A percentile compares a stretch with the other conserved stretches of the same genome.
These are phyloP conservation scores for Crithidia fasciculata DNA, from an alignment of 208 protist species.

Conservation along the genomic window DNA sequence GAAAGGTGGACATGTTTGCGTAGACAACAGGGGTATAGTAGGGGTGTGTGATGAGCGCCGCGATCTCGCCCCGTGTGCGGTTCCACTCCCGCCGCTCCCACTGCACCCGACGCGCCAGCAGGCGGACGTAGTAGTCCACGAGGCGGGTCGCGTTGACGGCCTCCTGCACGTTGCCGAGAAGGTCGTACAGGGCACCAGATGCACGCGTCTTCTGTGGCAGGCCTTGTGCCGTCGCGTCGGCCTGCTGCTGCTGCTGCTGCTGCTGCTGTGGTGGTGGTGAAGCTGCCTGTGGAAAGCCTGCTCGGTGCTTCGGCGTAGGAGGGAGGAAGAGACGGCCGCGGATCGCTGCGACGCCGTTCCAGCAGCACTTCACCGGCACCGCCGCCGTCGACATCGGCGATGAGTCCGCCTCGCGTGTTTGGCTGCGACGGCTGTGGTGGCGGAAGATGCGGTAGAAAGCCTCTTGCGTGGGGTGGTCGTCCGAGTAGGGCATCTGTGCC, in stretches of 20 bases:
- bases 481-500: conserved; percentile 53
- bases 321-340: conserved; percentile 65
- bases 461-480: conserved; percentile 45
- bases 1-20: conserved; percentile 21
- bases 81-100: conserved; percentile 18
- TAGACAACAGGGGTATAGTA: conserved; percentile 24
- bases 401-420: neutral
- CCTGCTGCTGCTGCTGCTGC: too few species aligned
- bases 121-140: conserved; percentile 21
- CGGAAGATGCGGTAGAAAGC: conserved; percentile 44
- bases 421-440: too few species aligned
- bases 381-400: neutral
- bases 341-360: conserved; percentile 80
- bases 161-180: conserved; percentile 17
- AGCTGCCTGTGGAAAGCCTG: neutral
- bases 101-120: conserved; percentile 27
- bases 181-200: conserved; percentile 33
- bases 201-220: neutral
- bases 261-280: neutral
- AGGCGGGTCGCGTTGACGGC: neutral
- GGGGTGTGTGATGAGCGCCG: conserved; percentile 3
- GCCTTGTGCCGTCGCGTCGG: too few species aligned
- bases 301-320: conserved; percentile 17
- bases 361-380: conserved; percentile 82
- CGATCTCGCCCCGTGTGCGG: conserved; percentile 18